Evolutionary conservation across 352 stramenopile species (phyloP).

Genomic region (Phytophthora podocarpi): DNA sequence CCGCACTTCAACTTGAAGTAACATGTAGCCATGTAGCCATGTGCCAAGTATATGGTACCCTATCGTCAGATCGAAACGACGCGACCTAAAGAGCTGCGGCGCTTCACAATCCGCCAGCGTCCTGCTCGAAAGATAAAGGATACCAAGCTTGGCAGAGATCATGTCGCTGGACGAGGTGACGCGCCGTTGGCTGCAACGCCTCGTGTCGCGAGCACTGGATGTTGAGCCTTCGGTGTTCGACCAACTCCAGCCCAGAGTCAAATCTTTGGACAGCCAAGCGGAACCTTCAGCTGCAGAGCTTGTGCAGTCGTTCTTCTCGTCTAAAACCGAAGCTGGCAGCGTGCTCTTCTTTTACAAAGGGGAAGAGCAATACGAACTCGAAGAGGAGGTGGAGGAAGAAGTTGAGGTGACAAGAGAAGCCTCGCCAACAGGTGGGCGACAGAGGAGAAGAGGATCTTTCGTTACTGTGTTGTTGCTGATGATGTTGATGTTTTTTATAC

Average conservation of each 20-base stretch:
- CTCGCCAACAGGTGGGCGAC: conserved; percentile 28
- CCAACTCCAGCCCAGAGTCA: conserved; percentile 46
- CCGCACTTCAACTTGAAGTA: conserved; percentile 7
- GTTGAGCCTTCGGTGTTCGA: conserved; percentile 63
- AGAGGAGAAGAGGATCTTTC: no score
- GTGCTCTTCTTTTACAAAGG: conserved; percentile 80
- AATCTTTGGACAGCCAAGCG: conserved; percentile 41
- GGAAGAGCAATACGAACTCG: conserved; percentile 69
- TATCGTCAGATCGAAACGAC: conserved; percentile 27
- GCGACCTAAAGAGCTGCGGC: conserved; percentile 23
- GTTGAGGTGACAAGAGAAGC: conserved; percentile 61
- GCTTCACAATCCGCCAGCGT: conserved; percentile 1
- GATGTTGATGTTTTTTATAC: neutral
- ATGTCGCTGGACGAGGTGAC: conserved; percentile 59
- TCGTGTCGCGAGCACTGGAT: conserved; percentile 68
- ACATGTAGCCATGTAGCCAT: conserved; percentile 28
- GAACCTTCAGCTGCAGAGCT: conserved; percentile 41
- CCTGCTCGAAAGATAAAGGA: neutral
- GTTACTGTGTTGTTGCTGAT: no score
- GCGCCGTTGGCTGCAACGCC: conserved; percentile 61
- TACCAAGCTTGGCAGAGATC: neutral
- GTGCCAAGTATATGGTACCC: conserved; percentile 10
- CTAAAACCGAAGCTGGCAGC: conserved; percentile 57
- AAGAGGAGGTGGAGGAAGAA: conserved; percentile 86
- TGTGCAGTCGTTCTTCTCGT: conserved; percentile 64